Base-by-base conservation (phyloP, 345 rosid genomes). In the Mallotus nudiflorus region DNA sequence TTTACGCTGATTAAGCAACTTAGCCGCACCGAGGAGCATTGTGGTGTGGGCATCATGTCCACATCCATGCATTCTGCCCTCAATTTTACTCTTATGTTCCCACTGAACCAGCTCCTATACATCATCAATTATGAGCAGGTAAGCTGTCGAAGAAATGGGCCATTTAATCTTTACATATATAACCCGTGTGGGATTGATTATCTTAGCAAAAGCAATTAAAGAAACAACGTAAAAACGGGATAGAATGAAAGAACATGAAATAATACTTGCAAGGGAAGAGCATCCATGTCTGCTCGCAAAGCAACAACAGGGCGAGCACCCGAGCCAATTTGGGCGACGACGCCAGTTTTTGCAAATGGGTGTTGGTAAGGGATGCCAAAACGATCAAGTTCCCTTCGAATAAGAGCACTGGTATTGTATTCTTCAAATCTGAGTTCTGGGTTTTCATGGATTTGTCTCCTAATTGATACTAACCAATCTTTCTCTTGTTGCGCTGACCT, bases 1-100 rank as follows among this genome's bases (percentile, higher is more conserved):
- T 70, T 88, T 77, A 44, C 89, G 91, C 71, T 85, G 85, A 75
- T 75, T 80, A 70, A 94, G 97, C 79, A 91, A 80, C 79, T 90
- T 91, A 24, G 97, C 96, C 59, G 97, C 95, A 33, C 98, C 98
- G 45, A 94, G 95, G 25, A 90, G 90, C 93, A 88, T 94, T 1
- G 98, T 82, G 7, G 95, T 85, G 62, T 88, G 96, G 22, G 87
- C 84, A 75, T 94, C 96, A 50, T 91, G 96, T 0, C 97, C 98
- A 42, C 97, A 91, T 6, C 83, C 95, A 58, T 94, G 97, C 98
- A 94, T 91, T 76, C 73, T 83, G 2, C 96, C 92, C 57, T 88
- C 87, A 40, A 83, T 75, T 75, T 86, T 90, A 75, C 97, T 88
- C 89, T 81, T 91, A 49, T 90, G 86, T 77, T 90, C 89, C 97